phyloP scores from a whole-genome alignment of 2,329 filamentous ascomycete species.

The Arthrobotrys pseudoclavata region DNA sequence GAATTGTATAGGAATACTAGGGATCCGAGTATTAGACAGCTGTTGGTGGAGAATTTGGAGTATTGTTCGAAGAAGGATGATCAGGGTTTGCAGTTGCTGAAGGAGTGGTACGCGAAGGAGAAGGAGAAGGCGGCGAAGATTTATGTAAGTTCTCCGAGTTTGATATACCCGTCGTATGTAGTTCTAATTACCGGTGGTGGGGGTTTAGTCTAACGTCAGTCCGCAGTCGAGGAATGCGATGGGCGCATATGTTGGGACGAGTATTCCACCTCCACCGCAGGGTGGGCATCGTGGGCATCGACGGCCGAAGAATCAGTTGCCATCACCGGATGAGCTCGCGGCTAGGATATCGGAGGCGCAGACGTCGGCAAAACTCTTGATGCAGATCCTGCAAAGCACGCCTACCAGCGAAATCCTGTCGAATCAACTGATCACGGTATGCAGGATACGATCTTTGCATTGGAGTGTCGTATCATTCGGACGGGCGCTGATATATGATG shows the following conservation, averaged over 20 bases:
- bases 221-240: conserved; percentile 35
- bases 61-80: conserved; percentile 75
- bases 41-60: conserved; percentile 88
- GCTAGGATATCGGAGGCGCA: conserved; percentile 89
- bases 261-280: conserved; percentile 40
- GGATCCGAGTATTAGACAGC: conserved; percentile 84
- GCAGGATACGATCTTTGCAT: background rate
- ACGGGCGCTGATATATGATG: background rate
- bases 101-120: conserved; percentile 62
- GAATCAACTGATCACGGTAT: conserved; percentile 83
- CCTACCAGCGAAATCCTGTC: conserved; percentile 79
- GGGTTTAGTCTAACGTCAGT: conserved; percentile 26
- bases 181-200: conserved; percentile 9
- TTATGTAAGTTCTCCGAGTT: conserved; percentile 34
- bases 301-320: conserved; percentile 66
- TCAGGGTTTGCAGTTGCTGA: conserved; percentile 73
- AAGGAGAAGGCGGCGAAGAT: conserved; percentile 56
- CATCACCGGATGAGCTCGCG: conserved; percentile 80
- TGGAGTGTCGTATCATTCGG: background rate
- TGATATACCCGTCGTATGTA: background rate
- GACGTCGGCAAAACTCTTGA: conserved; percentile 90
- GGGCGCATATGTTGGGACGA: conserved; percentile 33
- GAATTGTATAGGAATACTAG: conserved; percentile 78
- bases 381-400: conserved; percentile 90
- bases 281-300: conserved; percentile 24